phyloP scores from a whole-genome alignment of 352 stramenopile genomes.

The Phytophthora meadii region DNA sequence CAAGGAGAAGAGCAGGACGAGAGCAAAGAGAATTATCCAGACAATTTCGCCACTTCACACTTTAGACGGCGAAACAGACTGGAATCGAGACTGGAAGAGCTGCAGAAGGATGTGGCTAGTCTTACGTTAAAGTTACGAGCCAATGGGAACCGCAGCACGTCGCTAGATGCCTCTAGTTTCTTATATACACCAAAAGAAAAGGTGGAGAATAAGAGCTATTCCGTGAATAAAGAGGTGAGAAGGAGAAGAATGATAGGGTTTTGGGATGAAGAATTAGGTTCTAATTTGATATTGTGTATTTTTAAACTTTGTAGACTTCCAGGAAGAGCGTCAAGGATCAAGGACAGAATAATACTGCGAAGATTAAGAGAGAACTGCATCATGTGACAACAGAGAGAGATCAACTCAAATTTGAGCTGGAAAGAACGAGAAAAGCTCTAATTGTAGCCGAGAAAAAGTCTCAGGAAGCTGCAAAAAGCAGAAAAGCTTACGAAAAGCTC shows the following conservation, averaged over 20 bases:
- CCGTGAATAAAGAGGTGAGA: slow-evolving; percentile 5
- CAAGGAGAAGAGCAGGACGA: slow-evolving; percentile 27
- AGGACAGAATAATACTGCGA: slow-evolving; percentile 43
- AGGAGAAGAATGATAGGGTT: not conserved
- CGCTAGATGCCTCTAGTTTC: slow-evolving; percentile 40
- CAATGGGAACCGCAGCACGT: slow-evolving; percentile 43
- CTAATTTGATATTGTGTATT: slow-evolving; percentile 7
- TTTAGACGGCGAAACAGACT: slow-evolving; percentile 64
- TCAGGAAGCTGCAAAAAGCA: slow-evolving; percentile 53
- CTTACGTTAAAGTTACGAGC: slow-evolving; percentile 72
- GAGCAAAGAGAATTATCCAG: slow-evolving; percentile 10
- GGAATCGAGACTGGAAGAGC: slow-evolving; percentile 71
- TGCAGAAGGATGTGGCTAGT: slow-evolving; percentile 77
- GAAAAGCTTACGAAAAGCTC: slow-evolving; percentile 72
- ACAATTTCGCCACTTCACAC: slow-evolving; percentile 46
- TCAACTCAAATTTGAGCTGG: slow-evolving; percentile 78
- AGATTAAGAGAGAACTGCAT: slow-evolving; percentile 63
- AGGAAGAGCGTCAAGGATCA: slow-evolving; percentile 11
- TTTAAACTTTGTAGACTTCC: too few species aligned
- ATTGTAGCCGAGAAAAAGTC: slow-evolving; percentile 53
- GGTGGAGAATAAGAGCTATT: slow-evolving; percentile 12
- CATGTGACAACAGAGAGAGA: slow-evolving; percentile 75
- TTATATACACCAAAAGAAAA: slow-evolving; percentile 16
- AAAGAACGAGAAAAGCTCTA: slow-evolving; percentile 62
- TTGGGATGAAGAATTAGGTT: slow-evolving; percentile 3